These are phyloP conservation scores for Alternaria incomplexa DNA, from an alignment of 2,329 filamentous ascomycete genomes.

Conservation along the genomic window DNA sequence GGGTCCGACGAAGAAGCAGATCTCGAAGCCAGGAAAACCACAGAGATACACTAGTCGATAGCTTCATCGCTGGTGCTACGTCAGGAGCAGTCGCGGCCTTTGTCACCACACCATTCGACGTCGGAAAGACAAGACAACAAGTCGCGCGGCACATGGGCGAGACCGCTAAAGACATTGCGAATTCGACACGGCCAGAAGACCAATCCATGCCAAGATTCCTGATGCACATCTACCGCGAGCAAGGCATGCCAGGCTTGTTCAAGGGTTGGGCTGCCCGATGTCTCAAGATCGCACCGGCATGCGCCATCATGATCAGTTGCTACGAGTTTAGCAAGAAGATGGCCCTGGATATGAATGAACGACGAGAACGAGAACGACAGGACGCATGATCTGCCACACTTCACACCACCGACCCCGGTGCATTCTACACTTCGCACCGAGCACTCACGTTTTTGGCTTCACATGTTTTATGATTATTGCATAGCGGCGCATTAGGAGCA, in stretches of 20 bases:
- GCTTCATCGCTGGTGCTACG: slow-evolving; percentile 82
- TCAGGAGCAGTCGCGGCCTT: slow-evolving; percentile 87
- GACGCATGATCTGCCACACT: slow-evolving; percentile 7
- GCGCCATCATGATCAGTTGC: slow-evolving; percentile 98
- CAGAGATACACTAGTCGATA: slow-evolving; percentile 80
- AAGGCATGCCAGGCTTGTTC: slow-evolving; percentile 83
- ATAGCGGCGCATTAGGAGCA: slow-evolving; percentile 10
- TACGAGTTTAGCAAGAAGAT: slow-evolving; percentile 95
- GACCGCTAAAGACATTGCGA: slow-evolving; percentile 48
- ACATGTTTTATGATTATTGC: slow-evolving; percentile 7
- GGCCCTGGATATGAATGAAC: slow-evolving; percentile 76
- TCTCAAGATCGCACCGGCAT: slow-evolving; percentile 92
- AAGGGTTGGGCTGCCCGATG: slow-evolving; percentile 90
- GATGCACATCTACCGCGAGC: slow-evolving; percentile 87
- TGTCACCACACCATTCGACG: slow-evolving; percentile 93
- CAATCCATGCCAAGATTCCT: slow-evolving; percentile 80
- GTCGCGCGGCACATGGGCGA: slow-evolving; percentile 68
- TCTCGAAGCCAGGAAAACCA: slow-evolving; percentile 73
- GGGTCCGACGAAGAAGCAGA: slow-evolving; percentile 45
- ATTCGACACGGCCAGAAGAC: slow-evolving; percentile 68
- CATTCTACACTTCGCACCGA: neutral
- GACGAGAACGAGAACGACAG: slow-evolving; percentile 41
- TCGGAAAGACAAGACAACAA: slow-evolving; percentile 95
- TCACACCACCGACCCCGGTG: neutral
- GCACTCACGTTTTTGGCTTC: neutral